Evolutionary conservation across 345 rosid genomes (phyloP), one percentile per base, ranked within the genome.

Genomic region (Viola odorata): DNA sequence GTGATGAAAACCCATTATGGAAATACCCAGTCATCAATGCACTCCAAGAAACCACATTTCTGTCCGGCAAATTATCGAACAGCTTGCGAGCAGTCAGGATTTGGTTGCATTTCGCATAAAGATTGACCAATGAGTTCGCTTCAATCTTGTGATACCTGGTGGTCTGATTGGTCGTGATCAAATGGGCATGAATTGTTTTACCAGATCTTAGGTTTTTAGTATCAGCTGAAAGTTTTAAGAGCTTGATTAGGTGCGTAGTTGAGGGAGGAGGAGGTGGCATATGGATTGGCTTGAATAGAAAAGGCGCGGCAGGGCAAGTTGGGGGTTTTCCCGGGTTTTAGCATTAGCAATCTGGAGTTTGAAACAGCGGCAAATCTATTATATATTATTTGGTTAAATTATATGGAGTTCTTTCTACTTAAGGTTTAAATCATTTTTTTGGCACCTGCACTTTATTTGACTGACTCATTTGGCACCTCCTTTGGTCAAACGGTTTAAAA

Each of bases 1-100:
- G 77, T 41, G 55, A 47, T 3, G 75, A 57, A 65, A 65, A 48
- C 58, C 87, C 90, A 45, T 47, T 57, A 57, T 77, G 85, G 50
- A 84, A 72, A 69, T 86, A 86, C 63, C 95, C 91, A 0, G 72
- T 60, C 98, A 91, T 91, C 65, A 91, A 55, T 9, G 98, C 61
- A 55, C 81, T 55, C 81, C 86, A 91, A 68, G 98, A 86, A 42
- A 88, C 87, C 40, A 76, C 86, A 45, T 81, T 85, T 54, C 90
- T 80, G 0, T 68, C 62, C 17, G 47, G 80, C 89, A 86, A 81
- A 42, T 40, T 40, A 64, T 84, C 96, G 65, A 91, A 88, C 84
- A 91, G 0, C 37, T 73, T 69, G 69, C 75, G 90, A 9, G 95
- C 90, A 71, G 53, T 39, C 8, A 64, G 57, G 32, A 70, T 42